These are phyloP conservation scores for Chamaecrista fasciculata DNA, from an alignment of 306 rosid genomes.

Conservation along the genomic window DNA sequence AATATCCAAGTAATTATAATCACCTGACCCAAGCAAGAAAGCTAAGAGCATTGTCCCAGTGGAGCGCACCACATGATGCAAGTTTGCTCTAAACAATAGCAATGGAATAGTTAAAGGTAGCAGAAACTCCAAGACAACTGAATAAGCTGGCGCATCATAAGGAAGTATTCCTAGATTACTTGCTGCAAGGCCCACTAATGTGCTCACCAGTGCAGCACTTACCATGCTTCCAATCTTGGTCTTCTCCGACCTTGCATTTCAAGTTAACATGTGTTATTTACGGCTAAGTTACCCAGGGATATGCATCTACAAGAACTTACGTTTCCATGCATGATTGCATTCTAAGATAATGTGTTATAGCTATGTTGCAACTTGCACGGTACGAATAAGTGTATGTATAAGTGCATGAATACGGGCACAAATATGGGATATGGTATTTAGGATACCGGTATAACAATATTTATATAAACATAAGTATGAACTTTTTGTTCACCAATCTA, in stretches of 20 bases:
- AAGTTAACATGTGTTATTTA: slow-evolving; percentile 5
- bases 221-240: slow-evolving; percentile 72
- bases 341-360: background rate
- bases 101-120: slow-evolving; percentile 58
- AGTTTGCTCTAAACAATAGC: slow-evolving; percentile 65
- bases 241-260: slow-evolving; percentile 53
- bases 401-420: too few relatives aligned
- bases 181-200: slow-evolving; percentile 70
- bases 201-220: slow-evolving; percentile 76
- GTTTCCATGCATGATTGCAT: background rate
- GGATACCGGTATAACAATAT: too few relatives aligned
- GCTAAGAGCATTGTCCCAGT: slow-evolving; percentile 57
- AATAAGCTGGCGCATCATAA: slow-evolving; percentile 54
- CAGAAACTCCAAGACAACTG: slow-evolving; percentile 63
- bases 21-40: slow-evolving; percentile 71
- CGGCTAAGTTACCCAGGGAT: background rate
- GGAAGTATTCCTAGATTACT: slow-evolving; percentile 71
- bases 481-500: too few relatives aligned
- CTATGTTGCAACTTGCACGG: too few relatives aligned
- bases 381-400: too few relatives aligned
- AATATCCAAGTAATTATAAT: background rate
- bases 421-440: too few relatives aligned
- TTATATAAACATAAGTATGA: too few relatives aligned
- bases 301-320: background rate
- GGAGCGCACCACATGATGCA: slow-evolving; percentile 44